These are phyloP conservation scores for Globisporangium takayamanum DNA, from an alignment of 352 stramenopile species.

Conservation along the genomic window DNA sequence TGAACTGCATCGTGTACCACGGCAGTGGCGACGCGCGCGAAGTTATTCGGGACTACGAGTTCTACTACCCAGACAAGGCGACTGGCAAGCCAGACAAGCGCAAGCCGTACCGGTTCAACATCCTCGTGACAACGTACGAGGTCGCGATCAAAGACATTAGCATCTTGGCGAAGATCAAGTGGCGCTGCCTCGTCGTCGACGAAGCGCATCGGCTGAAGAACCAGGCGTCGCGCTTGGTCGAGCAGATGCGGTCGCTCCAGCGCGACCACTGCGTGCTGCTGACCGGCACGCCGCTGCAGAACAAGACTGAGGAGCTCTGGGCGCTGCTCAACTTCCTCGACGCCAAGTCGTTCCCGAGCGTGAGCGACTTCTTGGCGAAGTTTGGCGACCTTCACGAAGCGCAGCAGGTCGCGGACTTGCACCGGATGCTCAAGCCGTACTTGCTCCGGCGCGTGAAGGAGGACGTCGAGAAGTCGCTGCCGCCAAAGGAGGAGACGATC, in stretches of 20 bases:
- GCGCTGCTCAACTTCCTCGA: constrained; percentile 99
- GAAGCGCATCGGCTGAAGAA: constrained; percentile 88
- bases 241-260: constrained; percentile 77
- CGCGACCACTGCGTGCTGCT: constrained; percentile 83
- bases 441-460: constrained; percentile 86
- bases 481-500: constrained; percentile 88
- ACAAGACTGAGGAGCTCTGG: constrained; percentile 99
- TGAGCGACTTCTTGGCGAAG: constrained; percentile 92
- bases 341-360: constrained; percentile 88
- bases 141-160: constrained; percentile 87
- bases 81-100: constrained; percentile 66
- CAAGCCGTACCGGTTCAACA: constrained; percentile 86
- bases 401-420: constrained; percentile 83
- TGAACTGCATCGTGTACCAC: constrained; percentile 99
- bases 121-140: constrained; percentile 89
- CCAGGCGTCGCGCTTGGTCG: constrained; percentile 75
- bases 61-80: constrained; percentile 78
- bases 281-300: constrained; percentile 87
- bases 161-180: constrained; percentile 94
- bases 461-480: constrained; percentile 86
- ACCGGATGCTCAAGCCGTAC: constrained; percentile 89
- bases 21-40: constrained; percentile 91
- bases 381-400: constrained; percentile 85
- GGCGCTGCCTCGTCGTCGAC: constrained; percentile 86
- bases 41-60: constrained; percentile 95